These are phyloP conservation scores for Lantana camara DNA, from an alignment of 257 asterid species.

Conservation along the genomic window DNA sequence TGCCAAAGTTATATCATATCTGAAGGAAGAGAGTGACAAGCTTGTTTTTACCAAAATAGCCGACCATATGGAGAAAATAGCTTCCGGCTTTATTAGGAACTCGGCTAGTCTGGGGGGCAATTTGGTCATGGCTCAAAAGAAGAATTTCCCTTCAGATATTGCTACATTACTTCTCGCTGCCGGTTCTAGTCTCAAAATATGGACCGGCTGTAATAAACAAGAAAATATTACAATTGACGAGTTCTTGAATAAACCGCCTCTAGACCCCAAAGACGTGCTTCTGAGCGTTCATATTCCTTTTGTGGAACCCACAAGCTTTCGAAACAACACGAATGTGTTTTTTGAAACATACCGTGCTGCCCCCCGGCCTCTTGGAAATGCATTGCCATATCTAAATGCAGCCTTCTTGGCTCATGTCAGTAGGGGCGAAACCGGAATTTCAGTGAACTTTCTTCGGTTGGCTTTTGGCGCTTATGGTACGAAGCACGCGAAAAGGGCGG, in stretches of 20 bases:
- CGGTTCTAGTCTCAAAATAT: conserved; percentile 50
- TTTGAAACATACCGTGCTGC: conserved; percentile 64
- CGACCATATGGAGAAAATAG: conserved; percentile 69
- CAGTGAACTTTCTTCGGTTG: conserved; percentile 39
- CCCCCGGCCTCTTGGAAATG: conserved; percentile 72
- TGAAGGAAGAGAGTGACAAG: conserved; percentile 38
- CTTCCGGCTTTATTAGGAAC: conserved; percentile 60
- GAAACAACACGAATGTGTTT: conserved; percentile 33
- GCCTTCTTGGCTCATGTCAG: conserved; percentile 60
- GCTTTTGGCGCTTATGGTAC: conserved; percentile 73
- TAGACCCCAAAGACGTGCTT: conserved; percentile 52
- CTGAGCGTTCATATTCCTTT: conserved; percentile 51
- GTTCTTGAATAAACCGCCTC: conserved; percentile 49
- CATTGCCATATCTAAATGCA: conserved; percentile 68
- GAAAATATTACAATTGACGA: conserved; percentile 52
- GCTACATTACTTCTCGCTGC: conserved; percentile 61
- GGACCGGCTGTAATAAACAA: conserved; percentile 31
- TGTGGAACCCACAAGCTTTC: conserved; percentile 26
- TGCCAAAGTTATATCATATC: conserved; percentile 45
- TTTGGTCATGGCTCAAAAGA: conserved; percentile 68
- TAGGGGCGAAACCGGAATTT: conserved; percentile 32
- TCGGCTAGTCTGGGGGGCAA: conserved; percentile 72
- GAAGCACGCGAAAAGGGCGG: conserved; percentile 54
- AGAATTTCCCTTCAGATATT: conserved; percentile 67
- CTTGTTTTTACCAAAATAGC: conserved; percentile 46